phyloP scores from a whole-genome alignment of 495 filamentous ascomycete species.

The Glarea lozoyensis region DNA sequence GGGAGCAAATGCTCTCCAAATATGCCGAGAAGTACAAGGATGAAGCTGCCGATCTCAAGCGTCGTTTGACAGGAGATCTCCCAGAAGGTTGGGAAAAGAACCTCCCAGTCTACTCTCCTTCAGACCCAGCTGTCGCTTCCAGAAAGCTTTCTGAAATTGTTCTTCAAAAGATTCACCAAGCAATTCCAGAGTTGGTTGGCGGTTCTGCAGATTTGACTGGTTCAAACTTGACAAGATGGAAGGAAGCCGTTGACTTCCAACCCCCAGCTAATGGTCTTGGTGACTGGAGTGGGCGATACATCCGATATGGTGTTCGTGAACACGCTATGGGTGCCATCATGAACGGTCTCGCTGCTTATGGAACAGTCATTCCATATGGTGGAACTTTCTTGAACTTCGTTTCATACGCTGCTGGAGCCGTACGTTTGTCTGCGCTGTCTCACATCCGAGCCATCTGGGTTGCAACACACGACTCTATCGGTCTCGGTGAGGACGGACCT shows the following conservation, averaged over 20 bases:
- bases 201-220: constrained; percentile 97
- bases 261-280: constrained; percentile 77
- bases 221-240: constrained; percentile 98
- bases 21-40: constrained; percentile 69
- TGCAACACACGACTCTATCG: constrained; percentile 98
- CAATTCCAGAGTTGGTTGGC: constrained; percentile 83
- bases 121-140: constrained; percentile 77
- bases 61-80: constrained; percentile 74
- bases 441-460: constrained; percentile 91
- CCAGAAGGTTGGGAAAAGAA: constrained; percentile 96
- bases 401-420: constrained; percentile 91
- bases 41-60: constrained; percentile 69
- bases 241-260: constrained; percentile 96
- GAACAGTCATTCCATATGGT: constrained; percentile 84
- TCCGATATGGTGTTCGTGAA: constrained; percentile 96
- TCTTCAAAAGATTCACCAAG: constrained; percentile 76
- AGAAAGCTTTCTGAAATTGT: constrained; percentile 94
- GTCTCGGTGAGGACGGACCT: constrained; percentile 96
- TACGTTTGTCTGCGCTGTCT: constrained; percentile 87
- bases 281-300: constrained; percentile 82
- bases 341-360: constrained; percentile 96
- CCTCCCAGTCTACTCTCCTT: constrained; percentile 85
- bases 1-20: constrained; percentile 86
- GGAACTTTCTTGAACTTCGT: constrained; percentile 99
- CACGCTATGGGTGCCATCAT: constrained; percentile 96